Conservation (phyloP, 306 rosid genomes). For the Cyamopsis tetragonoloba region DNA sequence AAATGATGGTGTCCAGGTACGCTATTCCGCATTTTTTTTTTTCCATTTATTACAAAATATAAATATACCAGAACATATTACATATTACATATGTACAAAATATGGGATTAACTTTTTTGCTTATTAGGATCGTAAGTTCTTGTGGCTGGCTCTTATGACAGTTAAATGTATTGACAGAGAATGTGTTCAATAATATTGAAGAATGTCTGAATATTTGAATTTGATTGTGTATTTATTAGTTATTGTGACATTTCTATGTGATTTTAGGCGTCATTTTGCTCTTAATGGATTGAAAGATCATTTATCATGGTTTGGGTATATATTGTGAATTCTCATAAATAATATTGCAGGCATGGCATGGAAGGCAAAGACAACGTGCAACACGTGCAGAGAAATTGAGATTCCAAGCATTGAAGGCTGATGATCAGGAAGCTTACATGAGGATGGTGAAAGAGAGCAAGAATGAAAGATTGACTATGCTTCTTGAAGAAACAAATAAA, state of each 20-base stretch:
- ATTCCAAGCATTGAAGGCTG: slow-evolving; percentile 89
- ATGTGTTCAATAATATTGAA: background rate
- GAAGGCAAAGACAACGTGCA: slow-evolving; percentile 92
- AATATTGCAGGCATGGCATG: slow-evolving; percentile 76
- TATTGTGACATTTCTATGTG: background rate
- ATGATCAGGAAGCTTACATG: slow-evolving; percentile 98
- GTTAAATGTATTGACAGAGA: background rate
- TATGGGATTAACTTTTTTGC: background rate
- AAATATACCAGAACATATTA: too few species aligned
- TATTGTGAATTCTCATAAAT: slow-evolving; percentile 12
- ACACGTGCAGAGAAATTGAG: slow-evolving; percentile 87
- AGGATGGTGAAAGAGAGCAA: slow-evolving; percentile 95
- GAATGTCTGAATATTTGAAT: background rate
- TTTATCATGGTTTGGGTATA: background rate
- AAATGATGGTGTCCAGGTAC: slow-evolving; percentile 79
- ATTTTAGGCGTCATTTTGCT: background rate
- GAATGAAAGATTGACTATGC: slow-evolving; percentile 78
- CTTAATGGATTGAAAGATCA: slow-evolving; percentile 1
- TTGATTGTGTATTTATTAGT: background rate
- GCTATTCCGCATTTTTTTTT: slow-evolving; percentile 13
- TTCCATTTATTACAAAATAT: slow-evolving; percentile 1
- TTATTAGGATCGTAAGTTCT: background rate
- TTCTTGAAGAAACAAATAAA: slow-evolving; percentile 91
- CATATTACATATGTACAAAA: background rate
- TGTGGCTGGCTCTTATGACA: background rate